These are phyloP conservation scores for Triticum urartu DNA, from an alignment of 176 grass and related monocot species.

Conservation along the genomic window DNA sequence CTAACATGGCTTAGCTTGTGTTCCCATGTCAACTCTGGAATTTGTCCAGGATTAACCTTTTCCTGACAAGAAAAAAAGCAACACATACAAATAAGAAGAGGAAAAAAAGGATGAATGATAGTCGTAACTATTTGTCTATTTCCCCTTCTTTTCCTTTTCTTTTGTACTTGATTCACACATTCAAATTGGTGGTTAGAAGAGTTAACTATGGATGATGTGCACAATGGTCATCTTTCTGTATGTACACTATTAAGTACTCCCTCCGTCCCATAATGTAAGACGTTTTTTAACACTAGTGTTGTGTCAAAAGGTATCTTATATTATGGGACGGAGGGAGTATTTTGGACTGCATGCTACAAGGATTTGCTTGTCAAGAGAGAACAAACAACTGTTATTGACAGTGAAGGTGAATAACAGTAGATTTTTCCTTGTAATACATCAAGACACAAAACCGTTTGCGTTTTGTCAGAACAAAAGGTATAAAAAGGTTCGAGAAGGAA, in stretches of 20 bases:
- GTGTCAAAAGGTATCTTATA: too few relatives aligned
- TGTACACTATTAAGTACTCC: not conserved
- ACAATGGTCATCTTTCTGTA: not conserved
- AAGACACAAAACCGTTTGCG: not conserved
- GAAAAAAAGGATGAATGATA: not conserved
- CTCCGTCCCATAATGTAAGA: too few relatives aligned
- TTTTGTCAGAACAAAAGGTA: not conserved
- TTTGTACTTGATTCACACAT: not conserved
- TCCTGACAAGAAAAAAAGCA: conserved; percentile 5
- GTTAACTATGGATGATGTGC: not conserved
- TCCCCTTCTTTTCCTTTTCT: not conserved
- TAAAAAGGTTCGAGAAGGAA: not conserved
- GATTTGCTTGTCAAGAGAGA: not conserved
- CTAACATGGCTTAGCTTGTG: conserved; percentile 51
- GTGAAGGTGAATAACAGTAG: not conserved
- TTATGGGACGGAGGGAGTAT: not conserved
- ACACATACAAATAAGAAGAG: too few relatives aligned
- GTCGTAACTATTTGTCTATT: not conserved
- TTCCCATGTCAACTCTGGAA: conserved; percentile 75
- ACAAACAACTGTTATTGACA: not conserved
- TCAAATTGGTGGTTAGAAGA: not conserved
- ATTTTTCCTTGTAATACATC: not conserved
- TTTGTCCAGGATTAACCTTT: conserved; percentile 40
- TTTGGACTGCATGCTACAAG: not conserved
- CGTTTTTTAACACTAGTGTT: too few relatives aligned